These are phyloP conservation scores for Penicillium olsonii DNA, from an alignment of 2,329 filamentous ascomycete species.

Conservation along the genomic window DNA sequence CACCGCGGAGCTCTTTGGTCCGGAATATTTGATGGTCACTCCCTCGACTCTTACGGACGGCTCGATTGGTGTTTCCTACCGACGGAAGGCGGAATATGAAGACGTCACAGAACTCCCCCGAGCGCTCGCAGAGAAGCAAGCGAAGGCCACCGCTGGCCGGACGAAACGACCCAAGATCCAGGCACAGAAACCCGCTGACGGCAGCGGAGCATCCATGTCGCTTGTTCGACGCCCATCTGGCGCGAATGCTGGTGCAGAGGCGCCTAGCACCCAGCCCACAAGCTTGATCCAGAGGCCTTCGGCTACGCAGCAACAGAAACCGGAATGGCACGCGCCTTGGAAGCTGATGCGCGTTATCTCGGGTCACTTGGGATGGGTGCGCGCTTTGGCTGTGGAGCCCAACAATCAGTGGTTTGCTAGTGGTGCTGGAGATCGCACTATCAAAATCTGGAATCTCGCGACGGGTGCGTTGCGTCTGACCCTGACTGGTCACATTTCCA, in stretches of 20 bases:
- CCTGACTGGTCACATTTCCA: conserved; percentile 91
- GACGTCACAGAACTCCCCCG: conserved; percentile 75
- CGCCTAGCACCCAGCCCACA: conserved; percentile 52
- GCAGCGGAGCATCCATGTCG: conserved; percentile 56
- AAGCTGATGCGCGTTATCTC: conserved; percentile 98
- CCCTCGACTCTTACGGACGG: conserved; percentile 46
- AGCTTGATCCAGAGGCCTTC: conserved; percentile 65
- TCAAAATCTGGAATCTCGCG: conserved; percentile 98
- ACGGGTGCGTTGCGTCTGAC: conserved; percentile 82
- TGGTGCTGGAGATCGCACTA: conserved; percentile 90
- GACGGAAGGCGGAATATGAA: conserved; percentile 67
- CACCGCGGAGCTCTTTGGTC: conserved; percentile 50
- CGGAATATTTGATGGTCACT: conserved; percentile 48
- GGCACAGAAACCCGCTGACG: conserved; percentile 54
- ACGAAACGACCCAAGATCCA: conserved; percentile 61
- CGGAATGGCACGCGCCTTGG: conserved; percentile 97
- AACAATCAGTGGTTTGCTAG: conserved; percentile 98
- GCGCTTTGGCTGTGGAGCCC: conserved; percentile 85
- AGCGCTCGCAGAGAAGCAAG: conserved; percentile 76
- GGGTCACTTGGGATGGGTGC: conserved; percentile 93
- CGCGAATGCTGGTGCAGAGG: conserved; percentile 32
- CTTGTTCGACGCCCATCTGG: conserved; percentile 48
- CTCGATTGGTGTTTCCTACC: conserved; percentile 48
- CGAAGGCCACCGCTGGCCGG: conserved; percentile 62
- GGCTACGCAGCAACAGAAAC: conserved; percentile 67